A percentile compares a stretch with the other conserved stretches of the same genome.
Evolutionary conservation across 208 protist species (phyloP).

Genomic region (Crithidia expoeki): DNA sequence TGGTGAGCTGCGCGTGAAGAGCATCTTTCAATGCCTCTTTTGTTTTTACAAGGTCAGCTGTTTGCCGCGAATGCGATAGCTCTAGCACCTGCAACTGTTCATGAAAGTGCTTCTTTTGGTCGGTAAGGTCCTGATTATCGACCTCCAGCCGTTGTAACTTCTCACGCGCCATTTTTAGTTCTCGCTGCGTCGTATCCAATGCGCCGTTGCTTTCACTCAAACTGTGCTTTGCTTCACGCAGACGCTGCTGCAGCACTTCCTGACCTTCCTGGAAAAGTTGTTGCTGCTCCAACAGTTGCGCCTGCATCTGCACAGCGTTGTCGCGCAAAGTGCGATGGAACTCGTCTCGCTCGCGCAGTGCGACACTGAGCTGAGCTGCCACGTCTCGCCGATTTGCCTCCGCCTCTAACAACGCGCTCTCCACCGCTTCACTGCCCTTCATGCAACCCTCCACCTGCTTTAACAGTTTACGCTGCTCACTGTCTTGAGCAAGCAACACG

Average conservation of each 20-base stretch:
- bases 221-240: conserved; percentile 12
- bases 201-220: conserved; percentile 12
- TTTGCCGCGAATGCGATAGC: neutral
- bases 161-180: conserved; percentile 18
- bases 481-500: conserved; percentile 25
- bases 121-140: conserved; percentile 30
- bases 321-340: conserved; percentile 29
- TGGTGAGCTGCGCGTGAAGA: conserved; percentile 30
- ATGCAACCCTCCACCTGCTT: conserved; percentile 53
- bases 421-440: conserved; percentile 44
- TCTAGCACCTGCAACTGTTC: conserved; percentile 5
- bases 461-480: conserved; percentile 21
- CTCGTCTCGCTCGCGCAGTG: conserved; percentile 30
- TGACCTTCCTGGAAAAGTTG: conserved; percentile 40
- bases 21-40: conserved; percentile 35
- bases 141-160: conserved; percentile 41
- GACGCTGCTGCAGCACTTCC: conserved; percentile 12
- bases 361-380: conserved; percentile 22
- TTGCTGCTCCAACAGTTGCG: conserved; percentile 71
- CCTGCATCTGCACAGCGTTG: conserved; percentile 26
- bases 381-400: conserved; percentile 34
- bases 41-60: conserved; percentile 18
- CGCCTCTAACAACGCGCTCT: conserved; percentile 35
- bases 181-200: conserved; percentile 25
- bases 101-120: neutral